Conservation (phyloP, 2,329 filamentous ascomycete genomes). For the Penicillium glabrum region DNA sequence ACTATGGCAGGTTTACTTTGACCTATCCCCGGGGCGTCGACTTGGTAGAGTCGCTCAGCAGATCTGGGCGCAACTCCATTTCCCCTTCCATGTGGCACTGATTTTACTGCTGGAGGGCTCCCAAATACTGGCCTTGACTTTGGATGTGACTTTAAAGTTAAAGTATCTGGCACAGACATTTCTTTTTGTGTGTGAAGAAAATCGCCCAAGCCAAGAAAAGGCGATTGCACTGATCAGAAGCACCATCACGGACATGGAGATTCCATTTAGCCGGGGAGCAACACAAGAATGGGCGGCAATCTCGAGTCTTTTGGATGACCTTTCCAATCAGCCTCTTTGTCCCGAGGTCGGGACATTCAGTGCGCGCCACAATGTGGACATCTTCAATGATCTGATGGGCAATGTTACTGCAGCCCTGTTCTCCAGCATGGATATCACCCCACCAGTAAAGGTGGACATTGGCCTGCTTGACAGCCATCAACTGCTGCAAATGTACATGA, state of each 20-base stretch:
- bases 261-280: constrained; percentile 36
- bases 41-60: constrained; percentile 60
- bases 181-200: constrained; percentile 40
- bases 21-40: constrained; percentile 52
- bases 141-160: constrained; percentile 45
- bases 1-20: constrained; percentile 64
- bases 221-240: constrained; percentile 36
- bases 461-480: constrained; percentile 29
- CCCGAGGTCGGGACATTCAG: constrained; percentile 13
- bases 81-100: constrained; percentile 64
- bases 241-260: constrained; percentile 43
- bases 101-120: constrained; percentile 66
- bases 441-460: constrained; percentile 28
- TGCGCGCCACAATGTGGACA: constrained; percentile 27
- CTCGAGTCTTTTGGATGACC: constrained; percentile 29
- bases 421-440: constrained; percentile 41
- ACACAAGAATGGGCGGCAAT: constrained; percentile 35
- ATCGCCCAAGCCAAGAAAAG: constrained; percentile 25
- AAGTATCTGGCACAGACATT: constrained; percentile 41
- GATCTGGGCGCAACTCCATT: constrained; percentile 53
- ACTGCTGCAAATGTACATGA: constrained; percentile 38
- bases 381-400: constrained; percentile 35
- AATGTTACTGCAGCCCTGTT: constrained; percentile 43
- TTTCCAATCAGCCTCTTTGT: constrained; percentile 33
- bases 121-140: constrained; percentile 54